Conservation (phyloP, 495 filamentous ascomycete genomes). For the Lasiosphaeria miniovina region DNA sequence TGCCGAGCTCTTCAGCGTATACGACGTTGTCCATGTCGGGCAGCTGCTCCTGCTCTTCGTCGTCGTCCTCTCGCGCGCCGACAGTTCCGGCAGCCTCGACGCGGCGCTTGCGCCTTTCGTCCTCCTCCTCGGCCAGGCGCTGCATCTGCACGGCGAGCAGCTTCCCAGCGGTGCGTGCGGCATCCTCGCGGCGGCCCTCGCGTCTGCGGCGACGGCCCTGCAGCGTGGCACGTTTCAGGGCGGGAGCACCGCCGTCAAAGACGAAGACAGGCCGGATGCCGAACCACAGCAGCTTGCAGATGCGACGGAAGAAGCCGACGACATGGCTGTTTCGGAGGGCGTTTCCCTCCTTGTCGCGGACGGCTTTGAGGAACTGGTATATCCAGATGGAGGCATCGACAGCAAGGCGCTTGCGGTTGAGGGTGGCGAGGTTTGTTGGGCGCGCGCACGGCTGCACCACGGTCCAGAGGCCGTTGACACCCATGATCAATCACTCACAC, state of each 20-base stretch:
- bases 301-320: slow-evolving; percentile 95
- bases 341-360: slow-evolving; percentile 97
- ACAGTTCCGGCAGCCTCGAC: slow-evolving; percentile 15
- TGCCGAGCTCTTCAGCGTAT: slow-evolving; percentile 83
- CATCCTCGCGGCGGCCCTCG: slow-evolving; percentile 91
- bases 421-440: slow-evolving; percentile 88
- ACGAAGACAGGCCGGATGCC: slow-evolving; percentile 98
- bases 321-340: slow-evolving; percentile 92
- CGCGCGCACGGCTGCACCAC: slow-evolving; percentile 88
- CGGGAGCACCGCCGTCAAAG: slow-evolving; percentile 92
- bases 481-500: slow-evolving; percentile 55
- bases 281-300: slow-evolving; percentile 94
- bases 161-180: slow-evolving; percentile 81
- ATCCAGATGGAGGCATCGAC: slow-evolving; percentile 99
- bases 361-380: slow-evolving; percentile 98
- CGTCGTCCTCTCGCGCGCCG: slow-evolving; percentile 28
- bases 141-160: slow-evolving; percentile 92
- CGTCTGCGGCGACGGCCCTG: slow-evolving; percentile 70
- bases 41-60: slow-evolving; percentile 61
- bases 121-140: slow-evolving; percentile 79
- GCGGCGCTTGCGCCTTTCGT: slow-evolving; percentile 57
- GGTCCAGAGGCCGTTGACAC: slow-evolving; percentile 96
- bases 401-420: slow-evolving; percentile 91
- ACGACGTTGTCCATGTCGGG: slow-evolving; percentile 65
- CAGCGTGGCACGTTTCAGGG: slow-evolving; percentile 88